Evolutionary conservation across 1,139 yeast species (phyloP), one percentile per base, ranked within the genome.

Genomic region (Magnusiomyces paraingens): DNA sequence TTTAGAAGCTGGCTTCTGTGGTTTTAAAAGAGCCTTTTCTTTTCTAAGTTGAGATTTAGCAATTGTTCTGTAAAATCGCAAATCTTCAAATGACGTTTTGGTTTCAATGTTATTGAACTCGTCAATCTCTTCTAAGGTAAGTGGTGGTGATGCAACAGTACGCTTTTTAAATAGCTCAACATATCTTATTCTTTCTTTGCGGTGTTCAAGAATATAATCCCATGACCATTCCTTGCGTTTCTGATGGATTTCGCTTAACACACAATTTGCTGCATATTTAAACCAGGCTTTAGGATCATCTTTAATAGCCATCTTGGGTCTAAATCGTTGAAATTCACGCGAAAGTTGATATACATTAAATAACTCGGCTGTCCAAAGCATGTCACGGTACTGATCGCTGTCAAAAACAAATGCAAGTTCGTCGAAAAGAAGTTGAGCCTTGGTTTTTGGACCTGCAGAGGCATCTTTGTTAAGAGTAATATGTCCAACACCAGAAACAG

Each of bases 401-500:
- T 93, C 95, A 58, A 94, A 73, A 55, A 85, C 89, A 21, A 94
- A 73, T 15, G 95, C 89, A 62, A 94, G 84, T 64, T 93, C 96
- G 55, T 91, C 91, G 67, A 91, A 94, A 58, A 84, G 79, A 50
- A 93, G 72, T 57, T 88, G 87, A 0, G 93, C 80, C 51, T 81
- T 80, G 18, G 89, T 77, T 66, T 87, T 94, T 1, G 99, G 97
- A 2, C 55, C 56, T 3, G 47, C 47, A 0, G 72, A 63, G 49
- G 81, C 84, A 1, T 94, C 94, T 66, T 94, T 94, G 70, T 88
- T 87, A 36, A 93, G 73, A 0, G 93, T 84, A 45, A 94, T 70
- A 63, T 84, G 84, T 39, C 99, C 99, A 46, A 76, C 74, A 36
- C 99, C 99, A 5, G 90, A 82, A 1, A 94, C 96, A 0, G 99